Percentiles rank a stretch among this genome's conserved stretches.
Evolutionary conservation across 768 basidiomycete species (phyloP).

Genomic region (Phaffia tasmanica): DNA sequence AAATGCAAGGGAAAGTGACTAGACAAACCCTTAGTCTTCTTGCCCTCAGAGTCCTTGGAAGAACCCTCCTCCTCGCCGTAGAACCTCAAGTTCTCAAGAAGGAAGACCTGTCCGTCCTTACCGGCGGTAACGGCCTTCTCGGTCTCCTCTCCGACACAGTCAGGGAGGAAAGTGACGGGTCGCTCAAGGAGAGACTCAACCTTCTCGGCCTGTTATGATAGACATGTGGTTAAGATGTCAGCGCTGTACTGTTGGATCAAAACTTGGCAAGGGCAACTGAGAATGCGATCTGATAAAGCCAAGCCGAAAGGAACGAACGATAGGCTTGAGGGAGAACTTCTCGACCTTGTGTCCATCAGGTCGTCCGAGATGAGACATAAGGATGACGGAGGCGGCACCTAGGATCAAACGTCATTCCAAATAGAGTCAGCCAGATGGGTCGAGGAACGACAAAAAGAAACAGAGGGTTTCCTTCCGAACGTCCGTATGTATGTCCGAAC

Average conservation of each 20-base stretch:
- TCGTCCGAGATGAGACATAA: slow-evolving; percentile 97
- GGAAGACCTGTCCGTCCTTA: slow-evolving; percentile 52
- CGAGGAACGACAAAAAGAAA: too few relatives aligned
- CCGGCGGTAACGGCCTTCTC: slow-evolving; percentile 65
- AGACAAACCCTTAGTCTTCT: slow-evolving; percentile 67
- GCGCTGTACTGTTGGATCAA: not conserved
- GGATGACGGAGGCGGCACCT: slow-evolving; percentile 60
- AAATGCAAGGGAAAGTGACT: too few relatives aligned
- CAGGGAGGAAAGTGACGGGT: slow-evolving; percentile 66
- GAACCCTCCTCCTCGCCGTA: slow-evolving; percentile 97
- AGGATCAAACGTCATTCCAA: not conserved
- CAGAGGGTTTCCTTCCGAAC: not conserved
- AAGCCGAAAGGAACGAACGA: slow-evolving; percentile 37
- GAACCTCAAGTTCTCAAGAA: slow-evolving; percentile 96
- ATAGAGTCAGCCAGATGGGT: too few relatives aligned
- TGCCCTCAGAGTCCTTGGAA: slow-evolving; percentile 81
- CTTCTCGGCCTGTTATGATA: slow-evolving; percentile 46
- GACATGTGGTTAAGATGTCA: not conserved
- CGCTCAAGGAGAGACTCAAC: slow-evolving; percentile 61
- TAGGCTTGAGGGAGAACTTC: slow-evolving; percentile 83
- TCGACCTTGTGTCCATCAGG: slow-evolving; percentile 81
- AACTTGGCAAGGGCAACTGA: not conserved
- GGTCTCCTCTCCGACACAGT: slow-evolving; percentile 76
- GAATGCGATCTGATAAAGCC: not conserved
- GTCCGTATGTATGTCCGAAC: slow-evolving; percentile 1